Evolutionary conservation across 495 filamentous ascomycete genomes (phyloP).

Genomic region (Hyaloscypha variabilis): DNA sequence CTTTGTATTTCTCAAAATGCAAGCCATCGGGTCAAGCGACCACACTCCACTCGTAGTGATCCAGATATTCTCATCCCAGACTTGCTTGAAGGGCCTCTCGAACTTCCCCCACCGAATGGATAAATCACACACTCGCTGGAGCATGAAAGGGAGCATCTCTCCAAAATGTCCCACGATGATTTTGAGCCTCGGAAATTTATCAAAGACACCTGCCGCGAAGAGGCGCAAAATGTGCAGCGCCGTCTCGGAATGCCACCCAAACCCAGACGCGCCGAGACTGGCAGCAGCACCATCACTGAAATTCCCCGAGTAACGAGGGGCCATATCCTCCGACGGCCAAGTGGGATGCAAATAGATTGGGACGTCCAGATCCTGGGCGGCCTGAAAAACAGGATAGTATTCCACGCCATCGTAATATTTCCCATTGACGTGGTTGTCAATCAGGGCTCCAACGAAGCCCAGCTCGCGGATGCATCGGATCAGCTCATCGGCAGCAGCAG

Average conservation of each 20-base stretch:
- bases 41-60: conserved; percentile 68
- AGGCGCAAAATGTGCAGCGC: conserved; percentile 36
- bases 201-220: conserved; percentile 41
- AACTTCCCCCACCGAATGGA: conserved; percentile 45
- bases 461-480: conserved; percentile 47
- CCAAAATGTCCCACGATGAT: conserved; percentile 69
- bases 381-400: conserved; percentile 46
- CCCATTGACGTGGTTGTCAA: conserved; percentile 53
- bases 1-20: conserved; percentile 52
- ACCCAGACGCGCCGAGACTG: conserved; percentile 44
- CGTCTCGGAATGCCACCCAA: conserved; percentile 49
- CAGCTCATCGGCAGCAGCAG: conserved; percentile 52
- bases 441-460: conserved; percentile 58
- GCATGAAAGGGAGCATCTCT: conserved; percentile 64
- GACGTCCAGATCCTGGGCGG: conserved; percentile 53
- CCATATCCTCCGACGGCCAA: conserved; percentile 49
- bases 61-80: conserved; percentile 59
- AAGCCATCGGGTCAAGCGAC: conserved; percentile 54
- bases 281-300: conserved; percentile 38
- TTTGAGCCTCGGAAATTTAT: conserved; percentile 57
- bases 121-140: conserved; percentile 61
- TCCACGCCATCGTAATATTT: conserved; percentile 45
- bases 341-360: conserved; percentile 63
- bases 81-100: conserved; percentile 7
- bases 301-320: conserved; percentile 49